Base-by-base conservation (phyloP, 306 rosid species). In the Sesbania bispinosa region DNA sequence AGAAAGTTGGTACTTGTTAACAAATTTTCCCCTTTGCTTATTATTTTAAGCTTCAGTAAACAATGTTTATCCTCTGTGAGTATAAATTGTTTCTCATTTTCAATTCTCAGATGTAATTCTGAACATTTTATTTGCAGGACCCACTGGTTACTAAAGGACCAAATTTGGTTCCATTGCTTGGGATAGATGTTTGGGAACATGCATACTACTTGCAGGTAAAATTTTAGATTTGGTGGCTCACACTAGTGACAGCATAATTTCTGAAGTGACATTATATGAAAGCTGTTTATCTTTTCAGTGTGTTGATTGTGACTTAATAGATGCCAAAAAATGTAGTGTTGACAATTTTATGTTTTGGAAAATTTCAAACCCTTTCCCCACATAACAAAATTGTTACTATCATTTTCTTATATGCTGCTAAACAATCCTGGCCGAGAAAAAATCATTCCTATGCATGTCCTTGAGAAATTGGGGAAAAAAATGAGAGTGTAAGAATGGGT, bases 171-270 rank as follows among this genome's bases (percentile, higher is more conserved):
- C 99, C 99, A 41, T 79, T 95, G 88, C 86, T 95, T 67, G 99
- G 99, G 10, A 79, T 95, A 45, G 99, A 95, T 81, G 99, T 95
- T 61, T 95, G 99, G 99, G 99, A 95, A 85, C 99, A 95, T 45
- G 97, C 99, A 1, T 95, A 95, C 81, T 95, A 95, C 82, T 76
- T 95, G 24, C 99, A 95, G 99, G 99, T 95, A 85, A 67, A 73
- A 61, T 61, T 68, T 74, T 64, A 61, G 53, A 52, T 53, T 59
- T 73, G 43, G 54, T 7, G 14, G 66, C 47, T 67, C 38, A 20
- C 38, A 20, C 50, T 61, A 20, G 6, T 59, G 52, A 38, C 27
- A 10, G 26, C n/a, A 15, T 58, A 43, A 59, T 74, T 54, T 69
- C 19, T 74, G 19, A 66, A 19, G n/a, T 62, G 51, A 30, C 46